A percentile compares a stretch with the other conserved stretches of the same genome.
phyloP scores from a whole-genome alignment of 148 eudicot genomes.

The Spergularia bocconei region DNA sequence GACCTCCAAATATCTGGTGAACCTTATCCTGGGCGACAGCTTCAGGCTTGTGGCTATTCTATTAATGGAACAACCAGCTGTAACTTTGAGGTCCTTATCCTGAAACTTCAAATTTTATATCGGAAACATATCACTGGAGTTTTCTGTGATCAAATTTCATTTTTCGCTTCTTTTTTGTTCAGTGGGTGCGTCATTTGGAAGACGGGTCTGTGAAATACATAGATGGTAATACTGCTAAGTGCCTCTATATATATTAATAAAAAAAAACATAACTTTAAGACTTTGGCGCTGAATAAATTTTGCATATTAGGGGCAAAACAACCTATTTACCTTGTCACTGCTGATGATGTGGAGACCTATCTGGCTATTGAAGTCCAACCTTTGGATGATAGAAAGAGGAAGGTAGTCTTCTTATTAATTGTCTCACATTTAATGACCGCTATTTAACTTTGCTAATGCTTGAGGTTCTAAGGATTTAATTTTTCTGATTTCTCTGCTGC shows the following conservation, averaged over 20 bases:
- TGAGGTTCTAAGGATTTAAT: background rate
- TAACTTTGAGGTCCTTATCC: constrained; percentile 76
- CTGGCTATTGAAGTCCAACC: constrained; percentile 97
- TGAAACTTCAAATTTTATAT: constrained; percentile 10
- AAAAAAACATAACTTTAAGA: background rate
- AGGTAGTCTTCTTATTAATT: constrained; percentile 43
- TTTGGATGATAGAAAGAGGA: constrained; percentile 78
- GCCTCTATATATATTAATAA: background rate
- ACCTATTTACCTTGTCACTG: constrained; percentile 80
- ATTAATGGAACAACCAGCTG: constrained; percentile 91
- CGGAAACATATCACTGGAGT: background rate
- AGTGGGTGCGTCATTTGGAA: constrained; percentile 95
- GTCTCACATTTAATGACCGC: background rate
- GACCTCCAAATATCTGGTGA: constrained; percentile 94
- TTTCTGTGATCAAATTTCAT: constrained; percentile 10
- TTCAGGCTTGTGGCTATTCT: constrained; percentile 78
- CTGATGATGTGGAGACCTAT: constrained; percentile 81
- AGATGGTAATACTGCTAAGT: constrained; percentile 53
- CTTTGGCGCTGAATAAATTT: constrained; percentile 15
- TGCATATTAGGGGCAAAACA: constrained; percentile 78
- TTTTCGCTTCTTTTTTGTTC: constrained; percentile 20
- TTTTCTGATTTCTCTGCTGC: background rate
- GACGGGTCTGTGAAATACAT: constrained; percentile 93
- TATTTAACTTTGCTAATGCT: background rate
- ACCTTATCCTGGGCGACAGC: constrained; percentile 79